Base-by-base conservation (phyloP, 1,284 basidiomycete species). In the Megacollybia platyphylla region DNA sequence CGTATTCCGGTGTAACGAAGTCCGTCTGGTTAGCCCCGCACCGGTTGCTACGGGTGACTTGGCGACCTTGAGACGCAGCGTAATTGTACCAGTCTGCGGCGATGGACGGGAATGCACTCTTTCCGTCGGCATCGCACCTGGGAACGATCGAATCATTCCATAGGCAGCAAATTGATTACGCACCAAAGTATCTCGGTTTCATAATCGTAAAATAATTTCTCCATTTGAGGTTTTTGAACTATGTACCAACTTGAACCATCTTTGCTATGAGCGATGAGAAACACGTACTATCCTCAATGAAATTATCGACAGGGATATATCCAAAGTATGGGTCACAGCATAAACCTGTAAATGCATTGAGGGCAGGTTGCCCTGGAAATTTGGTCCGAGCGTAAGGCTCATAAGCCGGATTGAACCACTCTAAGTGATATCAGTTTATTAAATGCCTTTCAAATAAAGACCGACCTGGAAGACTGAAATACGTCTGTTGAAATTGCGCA, bases 161-260 rank as follows among this genome's bases (percentile, higher is more conserved):
- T 15, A 34, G 31, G 7, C 6, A 15, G 15, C 10, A 4, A 15
- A 7, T 4, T 15, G 15, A 7, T 11, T 11, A 34, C 31, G 11
- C 15, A 34, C 41, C 41, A 43, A 20, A 43, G 24, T 27, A 43
- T 43, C 5, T 43, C 41, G n/a, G 41, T 43, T n/a, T 43, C 41
- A 31, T 43, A 43, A 8, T 37, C 32, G 35, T 43, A 37, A 18
- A 43, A 43, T 20, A 43, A 18, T 10, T 17, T 15, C 35, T 43
- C 41, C 32, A 43, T 24, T 29, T 43, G 41, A 8, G 41, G 41
- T 15, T 37, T 20, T 34, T 34, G 31, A 15, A 34, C 31, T 34
- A n/a, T n/a, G n/a, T n/a, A 15, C 31, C 10, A 34, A 34, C 10
- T 11, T 34, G 4, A 34, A 34, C 3, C 31, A 34, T 15, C 31